phyloP scores from a whole-genome alignment of 495 filamentous ascomycete species.

The Cercophora newfieldiana region DNA sequence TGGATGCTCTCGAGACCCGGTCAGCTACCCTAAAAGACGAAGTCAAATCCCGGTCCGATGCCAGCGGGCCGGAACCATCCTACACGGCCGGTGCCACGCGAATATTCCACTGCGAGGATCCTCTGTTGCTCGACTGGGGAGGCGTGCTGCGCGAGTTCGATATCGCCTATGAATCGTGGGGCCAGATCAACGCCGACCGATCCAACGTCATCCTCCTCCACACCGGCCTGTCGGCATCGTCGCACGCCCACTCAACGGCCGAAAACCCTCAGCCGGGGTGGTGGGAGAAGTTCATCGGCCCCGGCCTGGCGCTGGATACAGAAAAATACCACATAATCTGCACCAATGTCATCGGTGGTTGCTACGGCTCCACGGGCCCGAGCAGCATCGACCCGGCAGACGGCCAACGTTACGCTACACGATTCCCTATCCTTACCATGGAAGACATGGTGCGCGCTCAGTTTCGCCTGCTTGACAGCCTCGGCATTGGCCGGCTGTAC shows the following conservation, averaged over 20 bases:
- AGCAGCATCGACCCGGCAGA: constrained; percentile 86
- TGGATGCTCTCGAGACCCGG: constrained; percentile 84
- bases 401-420: constrained; percentile 84
- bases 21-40: constrained; percentile 67
- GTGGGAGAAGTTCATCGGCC: constrained; percentile 99
- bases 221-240: constrained; percentile 92
- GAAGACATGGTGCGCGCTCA: constrained; percentile 97
- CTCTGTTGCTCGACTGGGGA: constrained; percentile 89
- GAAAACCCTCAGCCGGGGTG: constrained; percentile 86
- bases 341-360: constrained; percentile 95
- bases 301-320: constrained; percentile 82
- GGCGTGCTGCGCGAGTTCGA: constrained; percentile 82
- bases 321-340: constrained; percentile 91
- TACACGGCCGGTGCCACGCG: constrained; percentile 86
- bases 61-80: constrained; percentile 80
- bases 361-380: constrained; percentile 94
- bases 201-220: constrained; percentile 92
- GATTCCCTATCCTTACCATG: constrained; percentile 95
- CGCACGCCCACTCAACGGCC: constrained; percentile 88
- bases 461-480: constrained; percentile 79
- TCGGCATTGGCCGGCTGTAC: constrained; percentile 79
- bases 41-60: constrained; percentile 62
- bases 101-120: constrained; percentile 68
- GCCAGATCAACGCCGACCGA: constrained; percentile 72
- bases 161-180: constrained; percentile 95